Evolutionary conservation across 345 rosid species (phyloP).

Genomic region (Jatropha curcas): DNA sequence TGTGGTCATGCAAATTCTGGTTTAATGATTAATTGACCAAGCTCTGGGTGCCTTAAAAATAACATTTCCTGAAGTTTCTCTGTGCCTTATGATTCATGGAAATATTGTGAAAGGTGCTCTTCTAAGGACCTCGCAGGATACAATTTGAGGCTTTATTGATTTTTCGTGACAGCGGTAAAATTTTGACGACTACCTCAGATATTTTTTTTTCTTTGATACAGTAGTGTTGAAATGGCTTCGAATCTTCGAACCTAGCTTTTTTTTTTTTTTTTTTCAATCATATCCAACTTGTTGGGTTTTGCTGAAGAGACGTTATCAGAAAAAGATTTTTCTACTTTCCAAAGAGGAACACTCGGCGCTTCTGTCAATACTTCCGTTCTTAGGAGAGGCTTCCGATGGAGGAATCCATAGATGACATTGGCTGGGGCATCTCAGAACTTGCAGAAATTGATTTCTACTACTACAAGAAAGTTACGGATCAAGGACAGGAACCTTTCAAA

Average conservation of each 20-base stretch:
- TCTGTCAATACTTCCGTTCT: not conserved
- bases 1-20: constrained; percentile 23
- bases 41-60: not conserved
- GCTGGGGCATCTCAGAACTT: not conserved
- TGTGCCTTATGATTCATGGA: not conserved
- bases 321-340: not conserved
- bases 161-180: not conserved
- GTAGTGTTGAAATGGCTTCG: no score
- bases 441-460: not conserved
- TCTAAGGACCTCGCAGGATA: not conserved
- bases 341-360: not conserved
- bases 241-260: no score
- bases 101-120: not conserved
- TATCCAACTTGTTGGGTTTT: not conserved
- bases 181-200: no score
- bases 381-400: not conserved
- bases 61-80: not conserved
- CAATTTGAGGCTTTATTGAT: not conserved
- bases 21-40: not conserved
- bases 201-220: no score
- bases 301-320: not conserved
- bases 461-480: no score
- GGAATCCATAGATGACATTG: not conserved
- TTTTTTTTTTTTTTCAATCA: no score
- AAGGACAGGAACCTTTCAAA: no score